Conservation (phyloP, 108 stramenopile genomes). For the Seminavis robusta region DNA sequence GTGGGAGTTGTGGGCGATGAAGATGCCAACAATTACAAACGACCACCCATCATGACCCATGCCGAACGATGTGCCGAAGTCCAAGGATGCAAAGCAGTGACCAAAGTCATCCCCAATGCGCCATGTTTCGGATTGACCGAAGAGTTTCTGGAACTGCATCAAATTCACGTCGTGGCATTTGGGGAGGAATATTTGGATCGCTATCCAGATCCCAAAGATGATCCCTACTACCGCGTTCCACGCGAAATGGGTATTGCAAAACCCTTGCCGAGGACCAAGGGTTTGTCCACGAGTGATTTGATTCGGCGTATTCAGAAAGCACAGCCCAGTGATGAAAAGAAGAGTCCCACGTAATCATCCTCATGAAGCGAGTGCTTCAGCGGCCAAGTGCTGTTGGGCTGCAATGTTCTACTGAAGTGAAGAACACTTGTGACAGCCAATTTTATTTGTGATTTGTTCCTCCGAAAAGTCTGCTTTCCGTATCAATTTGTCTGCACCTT, state of each 20-base stretch:
- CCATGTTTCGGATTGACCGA: conserved; percentile 85
- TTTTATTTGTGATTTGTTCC: no score
- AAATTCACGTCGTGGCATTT: conserved; percentile 88
- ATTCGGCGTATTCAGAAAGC: conserved; percentile 78
- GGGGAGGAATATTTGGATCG: conserved; percentile 87
- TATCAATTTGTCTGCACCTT: no score
- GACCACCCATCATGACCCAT: conserved; percentile 86
- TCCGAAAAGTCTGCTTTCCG: no score
- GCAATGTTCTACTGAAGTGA: no score
- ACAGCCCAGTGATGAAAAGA: conserved; percentile 63
- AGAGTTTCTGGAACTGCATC: conserved; percentile 85
- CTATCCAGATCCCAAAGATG: conserved; percentile 83
- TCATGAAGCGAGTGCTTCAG: no score
- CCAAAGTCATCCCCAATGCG: conserved; percentile 85
- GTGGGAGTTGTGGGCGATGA: conserved; percentile 89
- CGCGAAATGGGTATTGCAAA: conserved; percentile 81
- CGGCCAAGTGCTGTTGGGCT: no score
- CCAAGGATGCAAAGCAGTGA: conserved; percentile 88
- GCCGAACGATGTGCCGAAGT: conserved; percentile 90
- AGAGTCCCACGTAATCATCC: conserved; percentile 38
- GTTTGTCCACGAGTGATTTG: conserved; percentile 79
- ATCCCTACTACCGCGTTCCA: conserved; percentile 78
- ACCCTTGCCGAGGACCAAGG: conserved; percentile 72
- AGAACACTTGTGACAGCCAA: no score
- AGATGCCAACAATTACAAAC: conserved; percentile 82